phyloP scores from a whole-genome alignment of 2,329 filamentous ascomycete species.

The Ceratocystiopsis sp. region DNA sequence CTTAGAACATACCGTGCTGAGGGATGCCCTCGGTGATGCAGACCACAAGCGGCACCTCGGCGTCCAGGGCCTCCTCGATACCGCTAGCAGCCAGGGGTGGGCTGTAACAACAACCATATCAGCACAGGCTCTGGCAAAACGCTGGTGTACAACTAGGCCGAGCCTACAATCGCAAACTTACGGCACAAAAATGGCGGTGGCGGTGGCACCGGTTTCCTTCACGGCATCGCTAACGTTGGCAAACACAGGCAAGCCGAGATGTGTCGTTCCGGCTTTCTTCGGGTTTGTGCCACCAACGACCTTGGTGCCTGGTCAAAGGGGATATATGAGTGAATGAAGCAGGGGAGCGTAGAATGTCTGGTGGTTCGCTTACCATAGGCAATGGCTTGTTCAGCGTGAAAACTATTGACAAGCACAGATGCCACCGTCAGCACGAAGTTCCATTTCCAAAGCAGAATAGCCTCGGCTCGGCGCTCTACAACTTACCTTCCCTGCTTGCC shows the following conservation, averaged over 20 bases:
- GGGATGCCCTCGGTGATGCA: slow-evolving; percentile 98
- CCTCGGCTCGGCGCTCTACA: background rate
- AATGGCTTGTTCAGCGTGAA: slow-evolving; percentile 95
- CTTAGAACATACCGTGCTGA: slow-evolving; percentile 63
- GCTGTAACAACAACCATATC: slow-evolving; percentile 24
- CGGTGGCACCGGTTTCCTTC: slow-evolving; percentile 77
- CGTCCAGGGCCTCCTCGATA: slow-evolving; percentile 91
- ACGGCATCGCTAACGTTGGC: slow-evolving; percentile 74
- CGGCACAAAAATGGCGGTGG: slow-evolving; percentile 93
- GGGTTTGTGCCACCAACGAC: slow-evolving; percentile 97
- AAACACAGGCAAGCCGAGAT: slow-evolving; percentile 88
- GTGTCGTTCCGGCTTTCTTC: slow-evolving; percentile 86
- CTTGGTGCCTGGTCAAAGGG: slow-evolving; percentile 56
- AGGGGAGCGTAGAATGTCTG: background rate
- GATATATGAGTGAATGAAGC: background rate
- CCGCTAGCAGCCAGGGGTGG: slow-evolving; percentile 81
- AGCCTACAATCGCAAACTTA: slow-evolving; percentile 24
- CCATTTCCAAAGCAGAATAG: background rate
- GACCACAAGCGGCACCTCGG: slow-evolving; percentile 87
- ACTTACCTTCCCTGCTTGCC: slow-evolving; percentile 89
- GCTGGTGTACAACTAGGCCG: too few species aligned
- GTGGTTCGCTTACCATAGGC: slow-evolving; percentile 65
- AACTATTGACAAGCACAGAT: slow-evolving; percentile 36
- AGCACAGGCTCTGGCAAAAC: background rate
- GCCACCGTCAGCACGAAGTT: background rate